Evolutionary conservation across 2,329 filamentous ascomycete genomes (phyloP), one percentile per base, ranked within the genome.

Genomic region (Xylariaceae sp.): DNA sequence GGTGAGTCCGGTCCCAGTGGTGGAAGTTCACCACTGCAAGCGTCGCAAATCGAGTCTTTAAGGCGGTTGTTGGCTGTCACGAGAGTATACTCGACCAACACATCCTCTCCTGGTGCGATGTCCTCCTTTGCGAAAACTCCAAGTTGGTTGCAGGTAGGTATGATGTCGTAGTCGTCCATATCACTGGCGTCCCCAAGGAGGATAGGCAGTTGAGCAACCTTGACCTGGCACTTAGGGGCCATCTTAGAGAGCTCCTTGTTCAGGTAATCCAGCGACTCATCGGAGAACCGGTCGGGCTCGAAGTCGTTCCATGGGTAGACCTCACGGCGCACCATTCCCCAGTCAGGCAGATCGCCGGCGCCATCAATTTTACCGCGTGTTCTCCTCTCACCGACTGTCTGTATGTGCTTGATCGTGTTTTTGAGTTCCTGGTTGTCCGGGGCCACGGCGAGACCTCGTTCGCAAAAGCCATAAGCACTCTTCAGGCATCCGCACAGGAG

Each of bases 121-220:
- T 96, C 87, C 64, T 89, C 83, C 67, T 86, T 90, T 6, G 92
- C 93, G 72, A 97, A 97, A 2, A 99, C 82, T 3, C 94, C 94
- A 0, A 99, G 82, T 73, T 99, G 94, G 61, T 83, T 82, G 66
- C 86, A 87, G 4, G 83, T 87, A 7, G 79, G 76, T 13, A 80
- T 81, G 47, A 76, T 76, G n/a, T 79, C 76, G 64, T 78, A 78
- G 30, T 69, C 70, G 60, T 81, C 78, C 1, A 77, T 80, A 34
- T 75, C 74, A 58, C 81, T 82, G 3, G 80, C 82, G 23, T 77
- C 76, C 52, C 82, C 78, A 9, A 86, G 77, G 23, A 97, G 76
- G 0, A 89, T 78, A 0, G 93, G 94, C 3, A 99, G 76, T 37
- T 87, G 82, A 0, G 91, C 86, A 2, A 88, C 87, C 59, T 85